phyloP scores from a whole-genome alignment of 2,329 filamentous ascomycete genomes.

The Curvularia verruculosa region DNA sequence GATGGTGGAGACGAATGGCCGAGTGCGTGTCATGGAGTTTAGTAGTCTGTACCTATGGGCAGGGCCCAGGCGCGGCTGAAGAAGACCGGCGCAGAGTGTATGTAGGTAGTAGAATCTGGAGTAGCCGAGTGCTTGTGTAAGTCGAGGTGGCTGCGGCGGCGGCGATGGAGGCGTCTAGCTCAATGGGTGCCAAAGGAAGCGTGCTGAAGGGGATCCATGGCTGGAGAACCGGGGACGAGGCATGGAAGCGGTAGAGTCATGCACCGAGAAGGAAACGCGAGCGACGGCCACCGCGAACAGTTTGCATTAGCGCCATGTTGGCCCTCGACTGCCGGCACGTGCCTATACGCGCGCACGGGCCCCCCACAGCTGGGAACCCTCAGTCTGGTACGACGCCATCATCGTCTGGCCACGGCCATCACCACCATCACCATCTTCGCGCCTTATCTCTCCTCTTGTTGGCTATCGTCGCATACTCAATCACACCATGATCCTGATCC shows the following conservation, averaged over 20 bases:
- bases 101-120: neutral
- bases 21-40: neutral
- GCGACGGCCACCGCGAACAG: neutral
- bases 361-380: neutral
- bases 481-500: neutral
- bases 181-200: neutral
- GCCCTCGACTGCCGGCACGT: slow-evolving; percentile 12
- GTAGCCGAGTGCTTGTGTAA: too few relatives aligned
- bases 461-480: neutral
- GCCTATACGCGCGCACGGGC: slow-evolving; percentile 2
- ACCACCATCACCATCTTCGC: slow-evolving; percentile 1
- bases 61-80: neutral
- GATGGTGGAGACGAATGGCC: neutral
- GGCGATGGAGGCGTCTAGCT: too few relatives aligned
- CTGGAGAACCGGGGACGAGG: neutral
- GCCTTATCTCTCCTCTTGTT: slow-evolving; percentile 18
- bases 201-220: slow-evolving; percentile 7
- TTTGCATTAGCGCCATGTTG: slow-evolving; percentile 19
- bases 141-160: too few relatives aligned
- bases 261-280: neutral
- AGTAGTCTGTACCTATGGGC: neutral
- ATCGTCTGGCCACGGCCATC: slow-evolving; percentile 1
- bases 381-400: slow-evolving; percentile 7
- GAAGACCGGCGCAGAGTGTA: too few relatives aligned
- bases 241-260: neutral